Conservation (phyloP, 1,284 basidiomycete genomes). For the Wallemia ichthyophaga region DNA sequence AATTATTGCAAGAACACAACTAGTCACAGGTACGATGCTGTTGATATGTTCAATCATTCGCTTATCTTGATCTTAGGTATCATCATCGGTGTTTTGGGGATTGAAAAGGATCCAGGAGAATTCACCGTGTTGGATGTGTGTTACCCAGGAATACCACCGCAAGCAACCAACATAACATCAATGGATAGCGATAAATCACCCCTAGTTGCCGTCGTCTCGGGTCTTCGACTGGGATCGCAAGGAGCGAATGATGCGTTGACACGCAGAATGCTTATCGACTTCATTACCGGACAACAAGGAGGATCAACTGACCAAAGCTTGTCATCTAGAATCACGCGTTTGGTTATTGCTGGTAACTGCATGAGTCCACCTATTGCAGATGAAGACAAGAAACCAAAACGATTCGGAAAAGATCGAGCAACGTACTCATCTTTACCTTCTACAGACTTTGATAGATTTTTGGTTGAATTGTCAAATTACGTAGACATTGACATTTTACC, state of each 20-base stretch:
- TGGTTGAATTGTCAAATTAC: conserved; percentile 37
- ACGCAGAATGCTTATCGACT: conserved; percentile 55
- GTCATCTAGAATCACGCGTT: conserved; percentile 40
- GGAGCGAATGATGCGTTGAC: conserved; percentile 34
- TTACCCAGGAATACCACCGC: conserved; percentile 12
- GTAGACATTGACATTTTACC: conserved; percentile 58
- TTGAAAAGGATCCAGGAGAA: conserved; percentile 62
- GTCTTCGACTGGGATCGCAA: conserved; percentile 30
- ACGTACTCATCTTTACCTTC: conserved; percentile 44
- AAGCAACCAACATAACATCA: conserved; percentile 2
- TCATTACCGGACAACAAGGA: conserved; percentile 19
- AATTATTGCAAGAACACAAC: conserved; percentile 15
- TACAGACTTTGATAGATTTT: conserved; percentile 32
- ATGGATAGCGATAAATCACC: conserved; percentile 19
- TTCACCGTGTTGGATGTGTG: conserved; percentile 84
- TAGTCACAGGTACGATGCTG: conserved; percentile 35
- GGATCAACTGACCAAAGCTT: conserved; percentile 24
- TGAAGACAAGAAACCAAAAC: conserved; percentile 26
- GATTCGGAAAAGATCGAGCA: conserved; percentile 24
- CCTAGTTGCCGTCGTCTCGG: conserved; percentile 62
- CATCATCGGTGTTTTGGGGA: conserved; percentile 61
- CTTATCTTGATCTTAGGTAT: conserved; percentile 19
- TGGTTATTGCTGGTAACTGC: conserved; percentile 67
- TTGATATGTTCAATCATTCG: not conserved
- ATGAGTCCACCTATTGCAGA: conserved; percentile 25